Base-by-base conservation (phyloP, 2,329 filamentous ascomycete species). In the Fusarium illudens region DNA sequence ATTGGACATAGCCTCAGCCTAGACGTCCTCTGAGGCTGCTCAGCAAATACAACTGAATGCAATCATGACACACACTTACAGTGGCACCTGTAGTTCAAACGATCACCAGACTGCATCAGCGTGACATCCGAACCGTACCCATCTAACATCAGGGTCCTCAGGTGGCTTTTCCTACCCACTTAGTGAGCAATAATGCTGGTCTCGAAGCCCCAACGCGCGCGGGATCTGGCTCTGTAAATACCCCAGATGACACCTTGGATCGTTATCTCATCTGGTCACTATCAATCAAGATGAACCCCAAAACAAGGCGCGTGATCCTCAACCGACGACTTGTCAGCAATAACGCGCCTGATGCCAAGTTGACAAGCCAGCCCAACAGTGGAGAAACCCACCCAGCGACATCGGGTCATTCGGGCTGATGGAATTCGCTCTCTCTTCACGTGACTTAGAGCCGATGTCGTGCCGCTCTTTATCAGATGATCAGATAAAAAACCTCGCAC, bases 401-500 rank as follows among this genome's bases (percentile, higher is more conserved):
- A 44, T 27, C 29, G 37, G 25, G 2, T 34, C 22, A 42, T 39
- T 46, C 55, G 29, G 44, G 10, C 33, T 15, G 46, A 12, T 13
- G 32, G 46, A 37, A 25, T 13, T 19, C n/a, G 20, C 2, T 2
- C 2, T 12, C 1, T 0, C 4, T 17, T 11, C 66, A 70, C 56
- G 67, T 69, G 59, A 69, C 4, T 20, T 30, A 10, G 22, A 51
- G 22, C 46, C 52, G 48, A 49, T 44, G 10, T 19, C 5, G 9
- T 13, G 5, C 27, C 32, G 27, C 46, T 58, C 10, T 37, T 75
- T 75, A 75, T 75, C 73, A 67, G 73, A 75, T 75, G 49, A 75
- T 75, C 73, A 65, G 73, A 75, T 75, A 75, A 74, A 71, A 70
- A 68, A 60, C 44, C 59, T 64, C 71, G 46, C 68, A 66, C 29